Base-by-base conservation (phyloP, 768 basidiomycete species). In the Trametes punicea region DNA sequence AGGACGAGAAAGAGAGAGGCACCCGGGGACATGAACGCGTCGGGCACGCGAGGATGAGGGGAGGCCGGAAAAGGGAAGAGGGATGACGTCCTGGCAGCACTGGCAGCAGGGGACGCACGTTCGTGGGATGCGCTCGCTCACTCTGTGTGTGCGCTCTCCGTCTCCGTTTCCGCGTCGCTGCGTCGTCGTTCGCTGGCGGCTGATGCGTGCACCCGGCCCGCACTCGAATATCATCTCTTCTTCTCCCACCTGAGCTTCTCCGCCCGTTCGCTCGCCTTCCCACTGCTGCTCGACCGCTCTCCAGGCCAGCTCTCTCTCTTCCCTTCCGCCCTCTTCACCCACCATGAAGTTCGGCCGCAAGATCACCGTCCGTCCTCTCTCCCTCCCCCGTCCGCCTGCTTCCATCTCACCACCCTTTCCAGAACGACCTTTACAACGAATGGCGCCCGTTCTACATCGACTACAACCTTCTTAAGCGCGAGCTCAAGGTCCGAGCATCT, bases 361-460 rank as follows among this genome's bases (percentile, higher is more conserved):
- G 71, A 91, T 91, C 56, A 82, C 76, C 58, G 86, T 85, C 59
- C 21, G 81, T 69, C 21, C 55, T 41, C 16, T 46, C 36, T 27
- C 23, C 16, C 40, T 31, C 20, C 40, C 18, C 33, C 46, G 48
- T 39, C 33, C 46, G 26, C 21, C 29, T 41, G 46, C 55, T 31
- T 25, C 53, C 42, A 63, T 55, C 38, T 15, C 44, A 23, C 6
- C 20, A 16, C n/a, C 40, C 3, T 15, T 26, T n/a, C 1, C 67
- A 94, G 91, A 83, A 82, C 46, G 88, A 89, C 64, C 78, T 93
- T 38, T 97, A 95, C 72, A 81, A 79, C 62, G 94, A 93, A 78
- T 97, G 94, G 94, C 80, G 85, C 18, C 87, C 87, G 2, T 89
- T 86, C 65, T 98, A 98, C 67, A 80, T 98, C 55, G 83, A 94